A percentile compares a stretch with the other conserved stretches of the same genome.
Conservation (phyloP, 768 basidiomycete species). For the Filobasidium floriforme region DNA sequence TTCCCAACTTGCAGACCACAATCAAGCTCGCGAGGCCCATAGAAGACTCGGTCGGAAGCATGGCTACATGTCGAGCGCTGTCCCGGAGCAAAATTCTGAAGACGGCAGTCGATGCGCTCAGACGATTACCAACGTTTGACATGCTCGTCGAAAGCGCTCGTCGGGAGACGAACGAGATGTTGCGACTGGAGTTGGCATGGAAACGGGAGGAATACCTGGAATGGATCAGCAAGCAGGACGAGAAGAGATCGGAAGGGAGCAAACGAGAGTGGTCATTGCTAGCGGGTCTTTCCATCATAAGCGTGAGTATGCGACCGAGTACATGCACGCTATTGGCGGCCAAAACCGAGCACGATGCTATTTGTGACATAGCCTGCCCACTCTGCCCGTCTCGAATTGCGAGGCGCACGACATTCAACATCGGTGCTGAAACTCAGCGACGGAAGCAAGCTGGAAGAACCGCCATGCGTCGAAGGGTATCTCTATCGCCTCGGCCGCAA, state of each 20-base stretch:
- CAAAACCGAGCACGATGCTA: conserved; percentile 13
- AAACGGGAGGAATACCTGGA: conserved; percentile 64
- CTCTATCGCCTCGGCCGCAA: conserved; percentile 49
- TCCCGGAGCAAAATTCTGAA: conserved; percentile 58
- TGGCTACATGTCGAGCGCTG: conserved; percentile 52
- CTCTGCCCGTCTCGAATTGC: conserved; percentile 56
- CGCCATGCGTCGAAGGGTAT: conserved; percentile 78
- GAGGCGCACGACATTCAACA: conserved; percentile 63
- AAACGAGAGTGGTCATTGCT: conserved; percentile 64
- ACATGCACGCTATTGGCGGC: not conserved
- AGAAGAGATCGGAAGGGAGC: conserved; percentile 53
- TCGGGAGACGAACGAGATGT: conserved; percentile 51
- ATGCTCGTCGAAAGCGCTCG: conserved; percentile 55
- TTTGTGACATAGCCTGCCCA: conserved; percentile 9
- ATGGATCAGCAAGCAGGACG: conserved; percentile 73
- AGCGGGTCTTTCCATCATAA: conserved; percentile 64
- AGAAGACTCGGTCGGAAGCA: conserved; percentile 45
- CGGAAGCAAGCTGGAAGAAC: conserved; percentile 58
- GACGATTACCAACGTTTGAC: conserved; percentile 57
- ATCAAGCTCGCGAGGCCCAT: conserved; percentile 65
- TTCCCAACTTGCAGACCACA: conserved; percentile 60
- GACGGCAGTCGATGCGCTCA: conserved; percentile 56
- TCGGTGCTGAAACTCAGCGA: conserved; percentile 48
- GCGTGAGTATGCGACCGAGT: conserved; percentile 50
- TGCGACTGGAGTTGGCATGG: conserved; percentile 66